Evolutionary conservation across 2,329 filamentous ascomycete species (phyloP), one percentile per base, ranked within the genome.

Genomic region (Monilinia fructigena): DNA sequence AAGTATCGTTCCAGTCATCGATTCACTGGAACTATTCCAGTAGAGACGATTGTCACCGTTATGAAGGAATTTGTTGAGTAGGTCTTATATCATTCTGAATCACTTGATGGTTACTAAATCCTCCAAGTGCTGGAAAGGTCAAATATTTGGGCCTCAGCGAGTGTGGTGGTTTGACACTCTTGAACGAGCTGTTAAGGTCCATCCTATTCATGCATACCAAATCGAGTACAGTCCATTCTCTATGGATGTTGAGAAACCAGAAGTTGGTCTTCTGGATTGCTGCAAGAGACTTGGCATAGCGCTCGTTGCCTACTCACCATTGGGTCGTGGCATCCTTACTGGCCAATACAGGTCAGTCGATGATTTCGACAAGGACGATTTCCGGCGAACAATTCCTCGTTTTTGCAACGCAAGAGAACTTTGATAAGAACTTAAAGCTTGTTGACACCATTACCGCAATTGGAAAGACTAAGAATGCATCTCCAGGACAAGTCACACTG

Each of bases 121-220:
- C 69, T 79, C 11, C 75, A 78, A 78, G 77, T 7, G 80, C 83
- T 69, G 83, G 84, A 66, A 85, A 85, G 73, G 82, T 86, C 74
- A 82, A 80, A 65, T 77, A 85, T 73, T 75, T 88, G 11, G 85
- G 85, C n/a, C 71, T 87, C 6, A 84, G 79, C 4, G 83, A 85
- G 70, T 77, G 80, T 67, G 79, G 79, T 10, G 80, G n/a, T n/a
- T 81, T 3, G 73, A 76, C 4, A 82, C 82, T 0, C 76, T 87
- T 48, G 80, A 82, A n/a, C 80, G 83, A 10, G 83, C 82, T 12
- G 74, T 77, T 70, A 79, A 80, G 52, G 73, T 86, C 20, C 77
- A 78, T 61, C 82, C 80, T 50, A 78, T 86, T 68, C 73, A 80
- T 4, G 81, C 82, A 1, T 76, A 83, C 11, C 83, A 86, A 73